Evolutionary conservation across 441 rosid species (phyloP), one percentile per base, ranked within the genome.

Genomic region (Brassica balearica): DNA sequence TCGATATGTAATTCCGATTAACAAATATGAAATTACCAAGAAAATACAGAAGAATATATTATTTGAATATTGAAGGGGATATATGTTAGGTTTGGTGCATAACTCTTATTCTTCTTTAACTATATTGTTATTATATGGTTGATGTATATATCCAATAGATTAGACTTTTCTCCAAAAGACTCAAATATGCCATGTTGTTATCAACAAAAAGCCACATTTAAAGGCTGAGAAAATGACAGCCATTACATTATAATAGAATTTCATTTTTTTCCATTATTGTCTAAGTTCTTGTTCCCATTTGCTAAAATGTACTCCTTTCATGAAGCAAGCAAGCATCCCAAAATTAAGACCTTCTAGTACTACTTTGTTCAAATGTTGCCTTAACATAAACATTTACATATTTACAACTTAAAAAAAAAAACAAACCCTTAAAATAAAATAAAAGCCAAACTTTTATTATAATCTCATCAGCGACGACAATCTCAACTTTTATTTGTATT

Each of bases 161-260:
- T 73, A 79, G 78, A 68, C 78, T 68, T 73, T 73, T 61, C 19
- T 36, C 78, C 68, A 73, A 73, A 78, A 62, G 78, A 79, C 74
- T 68, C 74, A 62, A 79, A 79, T 72, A 62, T 73, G 82, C 71
- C 74, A 61, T 62, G 82, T 79, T 48, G 74, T 79, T 79, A 73
- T 79, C 78, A 79, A 73, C 74, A 25, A 73, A 46, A 79, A 79
- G 82, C 78, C 82, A 73, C 78, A 73, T 79, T 79, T 73, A 79
- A 79, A 79, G 82, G 78, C 82, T 36, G 38, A 51, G 82, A 79
- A 60, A 79, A 79, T 62, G 82, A 79, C 78, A 79, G 14, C 82
- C 82, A 79, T 68, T 23, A 23, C 27, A 23, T 23, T 73, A 79
- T 73, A 68, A 61, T 73, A 72, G 34, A 20, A 48, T 48, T 48